Percentiles rank a stretch among this genome's conserved stretches.
These are phyloP conservation scores for Colletotrichum truncatum DNA, from an alignment of 2,329 filamentous ascomycete genomes.

Conservation along the genomic window DNA sequence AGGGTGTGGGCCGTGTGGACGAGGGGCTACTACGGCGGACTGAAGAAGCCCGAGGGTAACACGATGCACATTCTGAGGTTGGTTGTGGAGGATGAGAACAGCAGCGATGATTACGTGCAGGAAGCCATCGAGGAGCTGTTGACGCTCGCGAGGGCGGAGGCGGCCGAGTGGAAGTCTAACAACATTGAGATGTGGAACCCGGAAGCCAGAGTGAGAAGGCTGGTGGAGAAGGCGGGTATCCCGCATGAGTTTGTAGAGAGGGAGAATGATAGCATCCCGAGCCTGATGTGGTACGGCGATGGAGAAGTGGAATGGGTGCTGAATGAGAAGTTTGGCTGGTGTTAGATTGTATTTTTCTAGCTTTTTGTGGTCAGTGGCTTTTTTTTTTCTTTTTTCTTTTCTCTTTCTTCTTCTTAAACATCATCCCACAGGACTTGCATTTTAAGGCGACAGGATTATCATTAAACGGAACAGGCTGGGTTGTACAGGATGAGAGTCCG, in stretches of 20 bases:
- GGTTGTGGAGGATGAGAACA: constrained; percentile 67
- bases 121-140: constrained; percentile 71
- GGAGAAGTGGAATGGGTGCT: constrained; percentile 75
- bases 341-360: constrained; percentile 59
- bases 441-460: not conserved
- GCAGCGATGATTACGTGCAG: constrained; percentile 52
- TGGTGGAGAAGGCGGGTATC: constrained; percentile 60
- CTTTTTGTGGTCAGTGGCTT: too few species aligned
- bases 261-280: constrained; percentile 74
- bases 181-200: constrained; percentile 89
- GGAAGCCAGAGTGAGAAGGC: constrained; percentile 55
- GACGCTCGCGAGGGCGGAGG: constrained; percentile 73
- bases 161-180: constrained; percentile 74
- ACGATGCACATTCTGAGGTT: constrained; percentile 75
- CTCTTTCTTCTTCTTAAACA: too few species aligned
- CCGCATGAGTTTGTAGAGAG: constrained; percentile 61
- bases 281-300: constrained; percentile 75
- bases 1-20: constrained; percentile 82
- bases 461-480: not conserved
- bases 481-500: constrained; percentile 10
- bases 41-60: constrained; percentile 66
- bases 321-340: constrained; percentile 85
- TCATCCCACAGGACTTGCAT: constrained; percentile 3
- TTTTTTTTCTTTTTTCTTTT: too few species aligned
- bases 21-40: constrained; percentile 69